These are phyloP conservation scores for Amanita inopinata DNA, from an alignment of 768 basidiomycete species.

Conservation along the genomic window DNA sequence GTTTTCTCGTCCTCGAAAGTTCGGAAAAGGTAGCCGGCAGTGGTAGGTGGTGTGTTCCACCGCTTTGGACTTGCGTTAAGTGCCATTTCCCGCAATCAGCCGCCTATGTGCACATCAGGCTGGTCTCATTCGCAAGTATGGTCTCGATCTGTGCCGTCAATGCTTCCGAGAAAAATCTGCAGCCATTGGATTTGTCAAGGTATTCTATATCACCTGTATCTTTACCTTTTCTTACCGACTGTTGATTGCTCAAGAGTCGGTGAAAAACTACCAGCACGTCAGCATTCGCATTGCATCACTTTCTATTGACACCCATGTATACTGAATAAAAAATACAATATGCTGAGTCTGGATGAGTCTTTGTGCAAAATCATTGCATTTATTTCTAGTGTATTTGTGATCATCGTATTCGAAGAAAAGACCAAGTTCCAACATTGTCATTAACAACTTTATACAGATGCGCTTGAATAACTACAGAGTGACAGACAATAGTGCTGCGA, in stretches of 20 bases:
- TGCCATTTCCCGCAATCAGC: slow-evolving; percentile 30
- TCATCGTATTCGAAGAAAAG: background rate
- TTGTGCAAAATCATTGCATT: no score
- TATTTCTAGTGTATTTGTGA: no score
- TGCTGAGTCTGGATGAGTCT: no score
- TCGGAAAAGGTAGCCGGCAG: slow-evolving; percentile 90
- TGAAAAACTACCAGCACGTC: no score
- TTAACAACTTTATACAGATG: slow-evolving; percentile 49
- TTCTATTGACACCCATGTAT: no score
- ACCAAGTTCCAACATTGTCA: slow-evolving; percentile 21
- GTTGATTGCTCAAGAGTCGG: slow-evolving; percentile 28
- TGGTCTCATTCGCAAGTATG: slow-evolving; percentile 96
- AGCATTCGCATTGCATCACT: no score
- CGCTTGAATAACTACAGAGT: slow-evolving; percentile 61
- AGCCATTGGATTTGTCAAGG: slow-evolving; percentile 93
- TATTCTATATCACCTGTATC: slow-evolving; percentile 19
- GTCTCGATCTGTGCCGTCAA: slow-evolving; percentile 94
- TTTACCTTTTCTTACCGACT: slow-evolving; percentile 1
- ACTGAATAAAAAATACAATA: no score
- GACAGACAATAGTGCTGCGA: slow-evolving; percentile 58
- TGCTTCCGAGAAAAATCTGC: slow-evolving; percentile 96
- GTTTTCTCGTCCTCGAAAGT: slow-evolving; percentile 95
- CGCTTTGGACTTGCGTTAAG: background rate
- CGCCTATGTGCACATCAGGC: slow-evolving; percentile 96
- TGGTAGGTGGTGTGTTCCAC: slow-evolving; percentile 46